phyloP scores from a whole-genome alignment of 1,139 yeast genomes.

The Saccharomyces hybrid region DNA sequence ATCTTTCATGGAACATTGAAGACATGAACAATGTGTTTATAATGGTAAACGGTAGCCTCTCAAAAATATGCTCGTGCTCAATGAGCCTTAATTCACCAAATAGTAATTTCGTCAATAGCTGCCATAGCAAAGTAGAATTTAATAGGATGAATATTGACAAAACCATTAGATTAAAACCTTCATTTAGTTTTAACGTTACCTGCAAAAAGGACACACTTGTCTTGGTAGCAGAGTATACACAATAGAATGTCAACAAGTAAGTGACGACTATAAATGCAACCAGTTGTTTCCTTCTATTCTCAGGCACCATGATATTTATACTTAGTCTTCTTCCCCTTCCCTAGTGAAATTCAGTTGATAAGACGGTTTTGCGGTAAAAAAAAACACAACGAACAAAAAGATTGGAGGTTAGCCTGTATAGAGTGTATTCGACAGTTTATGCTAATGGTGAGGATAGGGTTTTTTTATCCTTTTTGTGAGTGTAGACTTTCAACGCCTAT shows the following conservation, averaged over 20 bases:
- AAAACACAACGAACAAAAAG: neutral
- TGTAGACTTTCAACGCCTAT: neutral
- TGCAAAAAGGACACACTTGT: conserved; percentile 21
- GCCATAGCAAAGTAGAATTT: conserved; percentile 27
- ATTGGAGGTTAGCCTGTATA: neutral
- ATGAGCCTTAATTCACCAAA: conserved; percentile 72
- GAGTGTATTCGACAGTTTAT: neutral
- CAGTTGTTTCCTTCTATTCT: conserved; percentile 12
- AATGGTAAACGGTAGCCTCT: conserved; percentile 57
- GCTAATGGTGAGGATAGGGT: neutral
- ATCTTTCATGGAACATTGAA: conserved; percentile 52
- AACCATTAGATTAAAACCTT: conserved; percentile 37
- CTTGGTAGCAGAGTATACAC: conserved; percentile 8
- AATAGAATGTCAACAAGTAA: conserved; percentile 11
- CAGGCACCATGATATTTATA: conserved; percentile 5
- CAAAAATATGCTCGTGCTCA: conserved; percentile 73
- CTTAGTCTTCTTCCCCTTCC: neutral
- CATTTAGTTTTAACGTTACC: conserved; percentile 35
- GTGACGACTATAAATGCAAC: conserved; percentile 10
- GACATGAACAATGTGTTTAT: conserved; percentile 59
- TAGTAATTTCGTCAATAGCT: conserved; percentile 35
- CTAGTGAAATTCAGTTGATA: neutral
- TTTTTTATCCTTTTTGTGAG: neutral
- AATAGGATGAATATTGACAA: conserved; percentile 29
- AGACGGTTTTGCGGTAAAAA: neutral